These are phyloP conservation scores for Ophiostoma pallidulum DNA, from an alignment of 2,329 filamentous ascomycete genomes.

Conservation along the genomic window DNA sequence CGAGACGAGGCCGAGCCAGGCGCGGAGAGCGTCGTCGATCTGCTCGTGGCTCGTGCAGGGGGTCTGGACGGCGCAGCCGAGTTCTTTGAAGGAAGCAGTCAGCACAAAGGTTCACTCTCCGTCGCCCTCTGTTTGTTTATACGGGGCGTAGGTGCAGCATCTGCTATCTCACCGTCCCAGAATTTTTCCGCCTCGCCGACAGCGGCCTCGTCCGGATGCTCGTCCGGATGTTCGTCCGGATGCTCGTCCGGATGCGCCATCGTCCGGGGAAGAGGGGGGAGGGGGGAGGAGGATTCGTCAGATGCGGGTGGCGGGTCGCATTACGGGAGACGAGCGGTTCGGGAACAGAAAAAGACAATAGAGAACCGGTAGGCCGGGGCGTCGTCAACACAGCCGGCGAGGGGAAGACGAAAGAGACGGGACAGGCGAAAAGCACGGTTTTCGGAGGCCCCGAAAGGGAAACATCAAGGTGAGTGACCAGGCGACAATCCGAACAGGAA, in stretches of 20 bases:
- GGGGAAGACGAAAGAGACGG: not conserved
- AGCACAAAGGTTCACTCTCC: not conserved
- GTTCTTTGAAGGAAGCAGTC: constrained; percentile 27
- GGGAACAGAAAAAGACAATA: not conserved
- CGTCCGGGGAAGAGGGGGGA: too few relatives aligned
- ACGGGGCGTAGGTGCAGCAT: too few relatives aligned
- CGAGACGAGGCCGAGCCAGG: constrained; percentile 71
- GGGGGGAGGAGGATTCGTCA: too few relatives aligned
- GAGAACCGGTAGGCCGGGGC: too few relatives aligned
- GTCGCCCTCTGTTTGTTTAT: not conserved
- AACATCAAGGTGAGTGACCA: not conserved
- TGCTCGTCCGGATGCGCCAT: constrained; percentile 1
- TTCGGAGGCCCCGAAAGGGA: not conserved
- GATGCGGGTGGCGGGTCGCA: not conserved
- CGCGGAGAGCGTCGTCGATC: constrained; percentile 77
- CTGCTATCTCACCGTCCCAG: constrained; percentile 5
- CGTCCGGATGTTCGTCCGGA: too few relatives aligned
- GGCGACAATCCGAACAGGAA: not conserved
- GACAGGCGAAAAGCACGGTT: too few relatives aligned
- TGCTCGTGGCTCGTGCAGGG: constrained; percentile 43
- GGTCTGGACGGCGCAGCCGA: constrained; percentile 36
- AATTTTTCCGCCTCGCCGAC: not conserved
- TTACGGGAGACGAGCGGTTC: not conserved
- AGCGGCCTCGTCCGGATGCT: not conserved
- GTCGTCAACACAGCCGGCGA: not conserved